Conservation (phyloP, 306 rosid genomes). For the barrel medic (Medicago truncatula) region MtrunA17r5.0-ANR NC_053045.1:63785001-63785500, state of each 20-base stretch:
- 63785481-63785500: slow-evolving; percentile 6
- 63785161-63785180: slow-evolving; percentile 54
- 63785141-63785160: slow-evolving; percentile 76
- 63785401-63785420: slow-evolving; percentile 33
- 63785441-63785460: slow-evolving; percentile 19
- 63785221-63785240: neutral
- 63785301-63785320: slow-evolving; percentile 13
- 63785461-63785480: slow-evolving; percentile 2
- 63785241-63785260: slow-evolving; percentile 7
- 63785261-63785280: slow-evolving; percentile 43
- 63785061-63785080: slow-evolving; percentile 88
- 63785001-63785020: slow-evolving; percentile 72
- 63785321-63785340: neutral
- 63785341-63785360: slow-evolving; percentile 20
- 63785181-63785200: neutral
- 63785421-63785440: neutral
- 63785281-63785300: slow-evolving; percentile 32
- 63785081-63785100: slow-evolving; percentile 93
- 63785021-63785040: slow-evolving; percentile 87
- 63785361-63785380: neutral
- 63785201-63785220: too few species aligned
- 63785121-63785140: slow-evolving; percentile 89
- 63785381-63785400: slow-evolving; percentile 24
- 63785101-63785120: slow-evolving; percentile 90
- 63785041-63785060: slow-evolving; percentile 92